Conservation (phyloP, 805 yeast genomes). For the Suhomyces sp. region DNA sequence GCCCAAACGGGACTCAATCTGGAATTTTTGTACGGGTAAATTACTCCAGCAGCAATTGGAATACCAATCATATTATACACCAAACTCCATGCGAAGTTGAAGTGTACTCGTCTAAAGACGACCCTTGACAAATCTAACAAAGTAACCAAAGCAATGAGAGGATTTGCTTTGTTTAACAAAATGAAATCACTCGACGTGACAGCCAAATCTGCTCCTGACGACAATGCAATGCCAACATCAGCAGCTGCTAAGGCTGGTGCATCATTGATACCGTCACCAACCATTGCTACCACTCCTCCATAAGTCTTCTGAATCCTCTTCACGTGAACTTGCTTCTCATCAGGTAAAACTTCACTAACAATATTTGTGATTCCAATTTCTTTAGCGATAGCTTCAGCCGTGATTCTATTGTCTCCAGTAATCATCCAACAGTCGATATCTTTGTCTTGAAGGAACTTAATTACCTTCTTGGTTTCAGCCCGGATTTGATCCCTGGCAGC, state of each 20-base stretch:
- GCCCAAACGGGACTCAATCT: conserved; percentile 65
- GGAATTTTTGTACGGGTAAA: conserved; percentile 55
- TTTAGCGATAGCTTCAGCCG: conserved; percentile 66
- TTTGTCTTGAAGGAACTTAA: conserved; percentile 33
- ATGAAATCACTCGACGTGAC: conserved; percentile 74
- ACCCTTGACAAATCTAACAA: conserved; percentile 51
- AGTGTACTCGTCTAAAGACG: conserved; percentile 53
- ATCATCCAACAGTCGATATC: conserved; percentile 70
- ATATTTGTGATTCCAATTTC: conserved; percentile 63
- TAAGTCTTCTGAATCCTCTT: conserved; percentile 48
- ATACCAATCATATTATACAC: conserved; percentile 56
- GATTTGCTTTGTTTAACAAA: conserved; percentile 52
- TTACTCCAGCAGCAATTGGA: conserved; percentile 68
- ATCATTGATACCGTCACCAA: conserved; percentile 83
- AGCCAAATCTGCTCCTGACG: conserved; percentile 76
- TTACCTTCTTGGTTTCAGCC: conserved; percentile 55
- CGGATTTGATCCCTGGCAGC: conserved; percentile 63
- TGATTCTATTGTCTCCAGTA: conserved; percentile 67
- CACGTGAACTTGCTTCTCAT: conserved; percentile 64
- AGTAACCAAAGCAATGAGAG: conserved; percentile 52
- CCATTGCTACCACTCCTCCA: conserved; percentile 54
- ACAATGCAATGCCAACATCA: conserved; percentile 75
- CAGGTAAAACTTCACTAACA: conserved; percentile 71
- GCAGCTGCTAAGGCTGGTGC: conserved; percentile 78
- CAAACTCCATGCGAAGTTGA: conserved; percentile 61